phyloP scores from a whole-genome alignment of 2,329 filamentous ascomycete species.

The Hymenoscyphus albidus region DNA sequence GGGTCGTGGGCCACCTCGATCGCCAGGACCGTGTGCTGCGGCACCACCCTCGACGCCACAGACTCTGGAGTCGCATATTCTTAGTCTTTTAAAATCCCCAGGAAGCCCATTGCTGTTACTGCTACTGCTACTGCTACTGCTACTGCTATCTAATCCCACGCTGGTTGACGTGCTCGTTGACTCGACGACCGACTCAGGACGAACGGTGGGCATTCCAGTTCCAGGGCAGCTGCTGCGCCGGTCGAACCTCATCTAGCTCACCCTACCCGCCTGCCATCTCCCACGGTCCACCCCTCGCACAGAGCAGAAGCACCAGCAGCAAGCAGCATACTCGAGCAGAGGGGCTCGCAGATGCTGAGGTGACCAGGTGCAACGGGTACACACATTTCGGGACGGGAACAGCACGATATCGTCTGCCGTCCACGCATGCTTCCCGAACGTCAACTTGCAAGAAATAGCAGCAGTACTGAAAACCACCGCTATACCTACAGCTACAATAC shows the following conservation, averaged over 20 bases:
- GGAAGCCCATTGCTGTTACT: not conserved
- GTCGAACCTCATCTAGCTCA: not conserved
- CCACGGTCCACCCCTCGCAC: conserved; percentile 17
- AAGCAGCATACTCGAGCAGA: conserved; percentile 28
- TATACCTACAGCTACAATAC: conserved; percentile 21
- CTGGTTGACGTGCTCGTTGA: conserved; percentile 10
- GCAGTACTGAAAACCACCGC: conserved; percentile 12
- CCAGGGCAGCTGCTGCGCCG: conserved; percentile 1
- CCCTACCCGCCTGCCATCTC: conserved; percentile 1
- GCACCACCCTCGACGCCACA: conserved; percentile 1
- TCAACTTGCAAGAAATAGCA: conserved; percentile 21
- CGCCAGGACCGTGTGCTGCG: conserved; percentile 10
- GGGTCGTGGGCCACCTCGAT: conserved; percentile 11
- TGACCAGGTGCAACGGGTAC: conserved; percentile 34
- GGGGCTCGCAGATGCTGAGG: conserved; percentile 31
- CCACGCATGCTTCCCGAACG: conserved; percentile 33
- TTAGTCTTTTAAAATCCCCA: not conserved
- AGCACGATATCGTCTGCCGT: conserved; percentile 34
- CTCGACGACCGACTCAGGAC: conserved; percentile 12
- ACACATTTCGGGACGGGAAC: conserved; percentile 34
- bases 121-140: not conserved
- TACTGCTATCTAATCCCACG: not conserved
- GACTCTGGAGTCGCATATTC: conserved; percentile 3
- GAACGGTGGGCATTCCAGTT: conserved; percentile 19
- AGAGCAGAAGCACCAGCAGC: conserved; percentile 7